Evolutionary conservation across 257 asterid species (phyloP).

Genomic region (Solanum peruvianum): DNA sequence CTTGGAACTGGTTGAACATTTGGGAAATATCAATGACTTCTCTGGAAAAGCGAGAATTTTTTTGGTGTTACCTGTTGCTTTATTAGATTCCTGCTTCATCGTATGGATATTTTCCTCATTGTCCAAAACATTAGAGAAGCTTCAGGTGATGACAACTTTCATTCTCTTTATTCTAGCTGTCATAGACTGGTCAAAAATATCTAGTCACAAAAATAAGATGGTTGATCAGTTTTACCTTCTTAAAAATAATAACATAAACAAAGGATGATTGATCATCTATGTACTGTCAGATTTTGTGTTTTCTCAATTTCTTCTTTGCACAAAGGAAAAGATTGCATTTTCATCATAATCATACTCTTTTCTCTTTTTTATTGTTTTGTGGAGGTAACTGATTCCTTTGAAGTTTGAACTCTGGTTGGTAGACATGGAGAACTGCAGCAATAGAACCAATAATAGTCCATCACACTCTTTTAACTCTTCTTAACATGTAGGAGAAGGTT

Average conservation of each 20-base stretch:
- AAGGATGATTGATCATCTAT: not conserved
- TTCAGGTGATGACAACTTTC: slow-evolving; percentile 47
- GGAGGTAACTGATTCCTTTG: not conserved
- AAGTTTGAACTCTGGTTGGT: not conserved
- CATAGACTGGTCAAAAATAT: not conserved
- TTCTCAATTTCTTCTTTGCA: not conserved
- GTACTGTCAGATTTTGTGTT: not conserved
- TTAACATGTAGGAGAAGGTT: not conserved
- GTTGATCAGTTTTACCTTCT: not conserved
- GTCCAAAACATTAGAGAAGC: slow-evolving; percentile 92
- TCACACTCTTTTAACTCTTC: not conserved
- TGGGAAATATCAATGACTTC: slow-evolving; percentile 90
- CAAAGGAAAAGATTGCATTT: not conserved
- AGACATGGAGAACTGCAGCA: not conserved
- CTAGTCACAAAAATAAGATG: not conserved
- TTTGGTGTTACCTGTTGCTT: slow-evolving; percentile 87
- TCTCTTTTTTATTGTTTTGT: not conserved
- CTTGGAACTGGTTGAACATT: slow-evolving; percentile 90
- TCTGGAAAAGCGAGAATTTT: slow-evolving; percentile 82
- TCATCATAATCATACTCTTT: not conserved
- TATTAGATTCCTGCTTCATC: slow-evolving; percentile 82
- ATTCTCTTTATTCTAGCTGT: not conserved
- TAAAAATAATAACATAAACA: not conserved
- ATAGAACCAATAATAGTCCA: not conserved
- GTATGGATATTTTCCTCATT: slow-evolving; percentile 94